phyloP scores from a whole-genome alignment of 176 grass and related monocot species.

The Carex myosuroides region DNA sequence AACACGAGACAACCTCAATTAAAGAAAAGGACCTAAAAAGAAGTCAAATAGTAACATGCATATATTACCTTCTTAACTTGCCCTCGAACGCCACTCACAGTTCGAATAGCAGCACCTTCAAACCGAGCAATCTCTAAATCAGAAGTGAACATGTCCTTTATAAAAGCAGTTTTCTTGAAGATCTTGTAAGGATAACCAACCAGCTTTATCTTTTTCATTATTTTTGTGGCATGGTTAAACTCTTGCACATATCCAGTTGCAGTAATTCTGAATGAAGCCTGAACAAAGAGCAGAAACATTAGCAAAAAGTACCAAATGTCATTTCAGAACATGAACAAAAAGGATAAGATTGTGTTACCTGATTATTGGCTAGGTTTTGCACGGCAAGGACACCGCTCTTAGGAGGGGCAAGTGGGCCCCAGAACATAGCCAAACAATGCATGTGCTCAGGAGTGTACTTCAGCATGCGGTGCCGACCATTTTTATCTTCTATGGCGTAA shows the following conservation, averaged over 20 bases:
- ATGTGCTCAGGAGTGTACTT: constrained; percentile 99
- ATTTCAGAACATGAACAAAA: constrained; percentile 7
- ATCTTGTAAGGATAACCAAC: constrained; percentile 85
- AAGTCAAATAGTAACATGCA: not conserved
- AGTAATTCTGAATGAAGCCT: constrained; percentile 74
- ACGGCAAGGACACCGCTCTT: constrained; percentile 87
- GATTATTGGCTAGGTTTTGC: constrained; percentile 60
- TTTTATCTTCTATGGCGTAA: constrained; percentile 81
- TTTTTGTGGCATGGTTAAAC: constrained; percentile 81
- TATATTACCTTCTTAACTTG: constrained; percentile 92
- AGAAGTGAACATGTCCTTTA: constrained; percentile 97
- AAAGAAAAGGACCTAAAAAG: constrained; percentile 2
- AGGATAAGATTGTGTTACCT: constrained; percentile 30
- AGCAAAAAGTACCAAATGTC: constrained; percentile 8
- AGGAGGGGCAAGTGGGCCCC: constrained; percentile 90
- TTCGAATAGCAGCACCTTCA: constrained; percentile 84
- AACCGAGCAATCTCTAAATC: constrained; percentile 96
- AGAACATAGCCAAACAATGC: constrained; percentile 97
- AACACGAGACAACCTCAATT: not conserved
- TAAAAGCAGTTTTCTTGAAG: constrained; percentile 89
- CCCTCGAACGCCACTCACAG: constrained; percentile 86
- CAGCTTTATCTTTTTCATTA: constrained; percentile 97
- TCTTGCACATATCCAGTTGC: constrained; percentile 86
- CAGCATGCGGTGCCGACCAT: constrained; percentile 86
- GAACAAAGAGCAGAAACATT: constrained; percentile 28